A percentile compares a stretch with the other conserved stretches of the same genome.
Evolutionary conservation across 345 rosid genomes (phyloP).

Genomic region (Schrenkiella parvula): DNA sequence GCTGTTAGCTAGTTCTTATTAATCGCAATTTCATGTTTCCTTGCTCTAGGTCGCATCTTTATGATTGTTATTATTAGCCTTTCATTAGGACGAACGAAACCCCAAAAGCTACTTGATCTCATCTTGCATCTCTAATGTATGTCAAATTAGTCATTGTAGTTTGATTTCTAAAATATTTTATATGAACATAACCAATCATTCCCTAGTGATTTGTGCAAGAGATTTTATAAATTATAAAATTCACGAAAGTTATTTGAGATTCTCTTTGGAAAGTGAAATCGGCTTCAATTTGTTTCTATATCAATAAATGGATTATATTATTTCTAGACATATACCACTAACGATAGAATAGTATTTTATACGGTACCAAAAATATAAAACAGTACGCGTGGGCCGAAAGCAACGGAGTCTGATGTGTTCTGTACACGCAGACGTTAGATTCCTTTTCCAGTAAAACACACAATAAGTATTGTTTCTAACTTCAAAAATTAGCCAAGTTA

Average conservation of each 20-base stretch:
- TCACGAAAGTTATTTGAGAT: not conserved
- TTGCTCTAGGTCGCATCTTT: no score
- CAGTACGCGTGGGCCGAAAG: slow-evolving; percentile 23
- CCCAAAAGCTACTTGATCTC: not conserved
- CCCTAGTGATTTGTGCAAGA: not conserved
- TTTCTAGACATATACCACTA: not conserved
- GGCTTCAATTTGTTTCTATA: not conserved
- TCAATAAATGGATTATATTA: not conserved
- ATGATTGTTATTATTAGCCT: not conserved
- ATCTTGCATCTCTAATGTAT: not conserved
- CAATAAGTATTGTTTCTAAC: not conserved
- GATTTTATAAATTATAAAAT: not conserved
- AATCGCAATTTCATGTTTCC: not conserved
- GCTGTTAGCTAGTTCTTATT: not conserved
- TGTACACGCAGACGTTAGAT: slow-evolving; percentile 20
- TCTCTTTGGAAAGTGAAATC: not conserved
- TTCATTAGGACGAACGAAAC: not conserved
- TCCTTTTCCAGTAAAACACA: slow-evolving; percentile 23
- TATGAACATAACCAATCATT: not conserved
- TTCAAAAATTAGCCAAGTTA: not conserved
- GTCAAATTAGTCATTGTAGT: not conserved
- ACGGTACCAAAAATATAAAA: not conserved
- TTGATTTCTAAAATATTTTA: not conserved
- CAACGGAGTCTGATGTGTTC: slow-evolving; percentile 15
- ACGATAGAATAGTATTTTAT: not conserved